Percentiles rank a stretch among this genome's conserved stretches.
Evolutionary conservation across 1,139 yeast species (phyloP).

Genomic region (Meyerozyma sp.): DNA sequence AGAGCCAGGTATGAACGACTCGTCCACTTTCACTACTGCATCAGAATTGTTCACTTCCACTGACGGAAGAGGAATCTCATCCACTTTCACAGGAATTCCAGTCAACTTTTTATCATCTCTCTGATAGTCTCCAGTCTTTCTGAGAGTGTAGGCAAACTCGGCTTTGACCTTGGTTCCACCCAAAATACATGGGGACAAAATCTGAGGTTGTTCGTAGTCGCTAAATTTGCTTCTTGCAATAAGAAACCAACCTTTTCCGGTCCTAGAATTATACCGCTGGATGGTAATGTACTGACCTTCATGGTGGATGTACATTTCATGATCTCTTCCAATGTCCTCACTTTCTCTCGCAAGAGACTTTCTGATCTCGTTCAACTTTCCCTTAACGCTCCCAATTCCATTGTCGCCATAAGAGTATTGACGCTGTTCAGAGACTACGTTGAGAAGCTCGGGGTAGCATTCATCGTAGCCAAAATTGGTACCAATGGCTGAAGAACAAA

Average conservation of each 20-base stretch:
- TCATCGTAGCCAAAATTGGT: constrained; percentile 95
- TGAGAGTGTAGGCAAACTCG: constrained; percentile 56
- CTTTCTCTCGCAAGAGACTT: constrained; percentile 59
- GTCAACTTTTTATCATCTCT: constrained; percentile 36
- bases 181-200: constrained; percentile 54
- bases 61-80: constrained; percentile 46
- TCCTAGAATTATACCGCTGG: constrained; percentile 76
- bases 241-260: constrained; percentile 86
- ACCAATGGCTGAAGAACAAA: constrained; percentile 92
- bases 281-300: constrained; percentile 90
- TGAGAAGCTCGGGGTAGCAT: constrained; percentile 72
- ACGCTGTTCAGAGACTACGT: constrained; percentile 77
- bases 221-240: constrained; percentile 80
- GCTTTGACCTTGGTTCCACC: constrained; percentile 62
- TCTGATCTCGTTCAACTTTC: constrained; percentile 54
- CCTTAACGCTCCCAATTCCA: constrained; percentile 75
- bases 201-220: constrained; percentile 38
- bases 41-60: constrained; percentile 37
- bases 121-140: constrained; percentile 46
- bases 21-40: constrained; percentile 52
- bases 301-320: constrained; percentile 92
- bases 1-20: constrained; percentile 78
- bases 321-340: constrained; percentile 59
- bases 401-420: constrained; percentile 49
- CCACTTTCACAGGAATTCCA: constrained; percentile 64